phyloP scores from a whole-genome alignment of 2,329 filamentous ascomycete genomes.

The Aureobasidium sp. region DNA sequence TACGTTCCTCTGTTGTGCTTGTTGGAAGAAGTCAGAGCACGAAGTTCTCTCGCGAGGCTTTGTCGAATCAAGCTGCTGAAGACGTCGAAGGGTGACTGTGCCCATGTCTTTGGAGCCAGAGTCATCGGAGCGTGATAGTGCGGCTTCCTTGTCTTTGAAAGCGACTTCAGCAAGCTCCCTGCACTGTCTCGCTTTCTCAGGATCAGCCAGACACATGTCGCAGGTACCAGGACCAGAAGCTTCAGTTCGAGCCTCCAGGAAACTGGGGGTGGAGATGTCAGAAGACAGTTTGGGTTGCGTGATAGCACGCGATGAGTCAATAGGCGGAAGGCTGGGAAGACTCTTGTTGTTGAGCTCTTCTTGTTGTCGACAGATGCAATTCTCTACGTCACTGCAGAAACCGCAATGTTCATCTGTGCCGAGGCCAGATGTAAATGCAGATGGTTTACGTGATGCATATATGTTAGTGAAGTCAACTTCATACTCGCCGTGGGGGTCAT shows the following conservation, averaged over 20 bases:
- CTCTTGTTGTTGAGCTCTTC: slow-evolving; percentile 9
- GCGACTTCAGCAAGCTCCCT: slow-evolving; percentile 12
- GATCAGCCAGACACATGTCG: slow-evolving; percentile 14
- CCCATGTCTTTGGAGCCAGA: background rate
- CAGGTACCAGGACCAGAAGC: slow-evolving; percentile 15
- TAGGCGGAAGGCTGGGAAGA: background rate
- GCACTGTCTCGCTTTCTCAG: slow-evolving; percentile 14
- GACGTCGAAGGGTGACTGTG: slow-evolving; percentile 1
- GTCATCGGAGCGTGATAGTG: background rate
- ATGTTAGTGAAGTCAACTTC: slow-evolving; percentile 15
- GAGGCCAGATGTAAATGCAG: background rate
- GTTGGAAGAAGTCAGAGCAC: slow-evolving; percentile 14
- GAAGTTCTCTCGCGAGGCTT: slow-evolving; percentile 6
- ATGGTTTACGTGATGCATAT: slow-evolving; percentile 5
- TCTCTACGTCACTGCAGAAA: slow-evolving; percentile 13
- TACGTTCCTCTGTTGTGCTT: slow-evolving; percentile 7
- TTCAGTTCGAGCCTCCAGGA: slow-evolving; percentile 6
- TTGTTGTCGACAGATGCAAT: slow-evolving; percentile 13
- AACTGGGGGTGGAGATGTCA: background rate
- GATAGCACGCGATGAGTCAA: background rate
- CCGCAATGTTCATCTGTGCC: slow-evolving; percentile 14
- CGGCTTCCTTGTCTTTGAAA: background rate
- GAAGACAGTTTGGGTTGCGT: background rate
- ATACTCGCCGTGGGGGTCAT: background rate
- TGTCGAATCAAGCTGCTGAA: background rate